Evolutionary conservation across 306 rosid species (phyloP), one percentile per base, ranked within the genome.

Genomic region (Crotalaria pallida): DNA sequence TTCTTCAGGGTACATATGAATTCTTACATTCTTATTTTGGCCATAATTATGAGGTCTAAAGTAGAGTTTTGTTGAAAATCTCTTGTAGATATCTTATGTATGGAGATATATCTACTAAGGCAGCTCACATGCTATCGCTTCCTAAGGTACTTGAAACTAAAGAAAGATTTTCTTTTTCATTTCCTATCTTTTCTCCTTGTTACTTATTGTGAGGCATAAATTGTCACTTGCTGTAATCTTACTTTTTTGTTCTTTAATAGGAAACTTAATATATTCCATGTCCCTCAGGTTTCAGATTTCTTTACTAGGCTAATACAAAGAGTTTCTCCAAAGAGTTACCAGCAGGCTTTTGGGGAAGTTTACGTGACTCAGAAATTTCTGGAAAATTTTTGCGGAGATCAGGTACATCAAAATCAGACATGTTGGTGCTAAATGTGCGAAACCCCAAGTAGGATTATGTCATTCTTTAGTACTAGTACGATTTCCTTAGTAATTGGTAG

Each of bases 311-410:
- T 94, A 74, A 87, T 94, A 74, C 97, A 94, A 68, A 86, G 98
- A 79, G 98, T 94, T 81, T 84, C 92, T 81, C 98, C 98, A 29
- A 94, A 94, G 86, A 94, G 98, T 84, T 94, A 94, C 81, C 87
- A 86, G 22, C 98, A 94, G 84, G 98, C 98, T 80, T 60, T 5
- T 34, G 96, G 22, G 15, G 98, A 94, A 85, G 98, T 94, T 50
- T 81, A 78, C 43, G 98, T 94, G 55, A 90, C 98, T 57, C 84
- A 22, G 45, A 94, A 94, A 67, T 94, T 94, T 85, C 79, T 94
- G 6, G 92, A 86, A 70, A 94, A 94, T 81, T 94, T 94, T 79
- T 81, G 87, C 0, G 97, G 97, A 48, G 98, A 94, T 84, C 98
- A 94, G 97, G 98, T 90, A 84, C 56, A 27, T 40, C 73, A 59